Conservation (phyloP, 306 rosid species). For the Astragalus membranaceus region DNA sequence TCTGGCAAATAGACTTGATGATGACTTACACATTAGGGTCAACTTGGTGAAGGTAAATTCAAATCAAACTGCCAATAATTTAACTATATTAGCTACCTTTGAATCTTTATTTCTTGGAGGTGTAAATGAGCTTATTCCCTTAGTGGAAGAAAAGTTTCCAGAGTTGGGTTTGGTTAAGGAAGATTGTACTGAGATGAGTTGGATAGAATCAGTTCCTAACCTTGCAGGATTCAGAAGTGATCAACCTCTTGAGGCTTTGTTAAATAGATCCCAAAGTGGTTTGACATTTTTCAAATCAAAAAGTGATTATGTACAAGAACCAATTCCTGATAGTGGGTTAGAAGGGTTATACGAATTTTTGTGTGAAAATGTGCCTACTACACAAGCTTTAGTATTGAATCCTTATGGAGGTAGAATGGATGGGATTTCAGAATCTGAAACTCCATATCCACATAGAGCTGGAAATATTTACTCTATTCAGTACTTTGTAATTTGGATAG, state of each 20-base stretch:
- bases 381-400: not conserved
- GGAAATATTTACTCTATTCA: constrained; percentile 10
- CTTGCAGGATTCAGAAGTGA: not conserved
- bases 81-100: not conserved
- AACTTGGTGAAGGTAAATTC: not conserved
- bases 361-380: not conserved
- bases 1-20: constrained; percentile 24
- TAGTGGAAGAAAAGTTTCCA: constrained; percentile 32
- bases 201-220: not conserved
- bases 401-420: constrained; percentile 25
- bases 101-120: constrained; percentile 27
- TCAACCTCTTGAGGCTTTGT: constrained; percentile 5
- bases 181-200: too few species aligned
- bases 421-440: constrained; percentile 18
- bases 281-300: not conserved
- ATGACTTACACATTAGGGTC: not conserved
- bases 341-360: constrained; percentile 10
- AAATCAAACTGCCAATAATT: not conserved
- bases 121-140: not conserved
- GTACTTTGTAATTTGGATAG: not conserved
- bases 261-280: not conserved
- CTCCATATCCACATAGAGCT: constrained; percentile 4
- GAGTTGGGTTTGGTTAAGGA: not conserved
- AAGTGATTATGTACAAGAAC: too few species aligned
- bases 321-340: too few species aligned